These are phyloP conservation scores for Russula abietina DNA, from an alignment of 768 basidiomycete genomes.

Conservation along the genomic window DNA sequence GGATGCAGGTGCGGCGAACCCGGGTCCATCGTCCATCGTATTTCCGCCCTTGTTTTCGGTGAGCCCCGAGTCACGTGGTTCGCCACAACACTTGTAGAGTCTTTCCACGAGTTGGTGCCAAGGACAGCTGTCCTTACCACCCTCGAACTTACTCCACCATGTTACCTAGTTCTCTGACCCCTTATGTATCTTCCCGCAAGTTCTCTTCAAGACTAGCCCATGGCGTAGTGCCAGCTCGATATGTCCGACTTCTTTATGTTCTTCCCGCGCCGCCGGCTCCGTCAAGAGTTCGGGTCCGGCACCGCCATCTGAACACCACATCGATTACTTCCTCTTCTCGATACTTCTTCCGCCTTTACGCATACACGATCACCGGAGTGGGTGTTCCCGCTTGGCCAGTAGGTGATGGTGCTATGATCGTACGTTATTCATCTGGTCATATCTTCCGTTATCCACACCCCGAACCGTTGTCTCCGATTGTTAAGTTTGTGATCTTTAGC, in stretches of 20 bases:
- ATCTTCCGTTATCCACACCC: background rate
- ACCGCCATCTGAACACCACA: background rate
- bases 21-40: too few relatives aligned
- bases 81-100: too few relatives aligned
- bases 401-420: background rate
- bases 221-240: background rate
- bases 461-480: background rate
- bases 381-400: background rate
- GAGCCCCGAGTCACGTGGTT: conserved; percentile 7
- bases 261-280: background rate
- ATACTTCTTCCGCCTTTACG: background rate
- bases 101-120: too few relatives aligned
- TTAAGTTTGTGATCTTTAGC: background rate
- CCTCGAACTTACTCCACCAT: conserved; percentile 7
- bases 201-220: background rate
- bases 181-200: background rate
- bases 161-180: background rate
- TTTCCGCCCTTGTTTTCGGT: background rate
- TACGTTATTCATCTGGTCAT: background rate
- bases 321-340: background rate
- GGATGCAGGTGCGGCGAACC: background rate
- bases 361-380: conserved; percentile 2
- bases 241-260: background rate
- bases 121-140: background rate
- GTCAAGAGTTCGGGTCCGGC: background rate